Base-by-base conservation (phyloP, 2,329 filamentous ascomycete genomes). In the Hymenoscyphus linearis region DNA sequence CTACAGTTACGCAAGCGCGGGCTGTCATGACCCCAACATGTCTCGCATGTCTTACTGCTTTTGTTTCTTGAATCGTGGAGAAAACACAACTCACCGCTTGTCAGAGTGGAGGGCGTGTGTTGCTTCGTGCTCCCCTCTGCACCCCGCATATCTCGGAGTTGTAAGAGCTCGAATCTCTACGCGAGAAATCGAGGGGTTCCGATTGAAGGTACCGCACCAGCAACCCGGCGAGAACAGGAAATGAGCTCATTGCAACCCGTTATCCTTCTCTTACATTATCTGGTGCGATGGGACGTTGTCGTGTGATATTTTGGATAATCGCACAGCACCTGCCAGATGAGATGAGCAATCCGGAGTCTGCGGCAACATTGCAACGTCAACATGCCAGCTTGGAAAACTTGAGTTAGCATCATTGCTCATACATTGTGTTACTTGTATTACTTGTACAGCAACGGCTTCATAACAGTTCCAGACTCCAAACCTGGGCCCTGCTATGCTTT, bases 301-400 rank as follows among this genome's bases (percentile, higher is more conserved):
- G 57, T 58, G 57, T 53, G 26, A 58, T 58, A 34, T 58, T 58
- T 44, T 35, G 27, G 57, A 58, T 36, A 53, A 52, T 52, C 37
- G 34, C 57, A 52, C 57, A 13, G 26, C 44, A 27, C 27, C 27
- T 52, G 57, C 57, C 27, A 53, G 27, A 50, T 50, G 44, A 50
- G 44, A 50, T 50, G 22, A 18, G n/a, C 40, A 47, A 22, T 12
- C n/a, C 40, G 18, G 44, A 50, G 44, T 50, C 18, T 14, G 44
- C 44, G 18, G 44, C 44, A 50, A 50, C 22, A 22, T 22, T 50
- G 44, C 44, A 50, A 50, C 44, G 2, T 50, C 9, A 47, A 47
- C 40, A 47, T 47, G 37, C 37, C 37, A 44, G 37, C 37, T 44
- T 44, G 40, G 40, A n/a, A 10, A 16, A 50, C 18, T 50, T 22